These are phyloP conservation scores for Fusarium sterilihyphosum DNA, from an alignment of 2,329 filamentous ascomycete genomes.

Conservation along the genomic window DNA sequence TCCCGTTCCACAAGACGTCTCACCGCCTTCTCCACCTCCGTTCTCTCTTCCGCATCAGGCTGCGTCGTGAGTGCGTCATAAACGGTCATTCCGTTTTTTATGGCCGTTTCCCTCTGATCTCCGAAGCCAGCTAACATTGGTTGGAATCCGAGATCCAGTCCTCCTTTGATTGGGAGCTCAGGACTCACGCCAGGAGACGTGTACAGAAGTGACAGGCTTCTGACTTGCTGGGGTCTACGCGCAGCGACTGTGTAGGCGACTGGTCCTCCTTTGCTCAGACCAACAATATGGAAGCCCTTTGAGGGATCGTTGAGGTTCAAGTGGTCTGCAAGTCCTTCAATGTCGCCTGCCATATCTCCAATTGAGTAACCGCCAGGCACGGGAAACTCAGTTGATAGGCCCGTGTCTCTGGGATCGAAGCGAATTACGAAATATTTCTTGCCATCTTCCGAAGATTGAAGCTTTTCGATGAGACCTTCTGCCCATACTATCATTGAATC, in stretches of 20 bases:
- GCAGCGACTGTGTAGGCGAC: slow-evolving; percentile 38
- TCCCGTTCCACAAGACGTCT: slow-evolving; percentile 18
- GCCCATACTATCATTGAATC: slow-evolving; percentile 42
- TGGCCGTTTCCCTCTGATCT: not conserved
- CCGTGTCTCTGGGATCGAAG: slow-evolving; percentile 41
- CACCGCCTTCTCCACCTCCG: not conserved
- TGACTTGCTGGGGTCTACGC: slow-evolving; percentile 20
- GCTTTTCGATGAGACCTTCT: slow-evolving; percentile 29
- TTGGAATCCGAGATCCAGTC: not conserved
- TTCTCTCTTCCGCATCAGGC: slow-evolving; percentile 9
- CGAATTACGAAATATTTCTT: slow-evolving; percentile 33
- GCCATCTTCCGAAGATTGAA: slow-evolving; percentile 24
- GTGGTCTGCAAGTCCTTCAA: slow-evolving; percentile 43
- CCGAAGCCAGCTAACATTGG: not conserved
- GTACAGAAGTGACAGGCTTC: slow-evolving; percentile 39
- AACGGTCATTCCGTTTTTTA: not conserved
- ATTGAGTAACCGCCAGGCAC: slow-evolving; percentile 40
- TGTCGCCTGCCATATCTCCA: slow-evolving; percentile 41
- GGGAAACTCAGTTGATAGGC: slow-evolving; percentile 39
- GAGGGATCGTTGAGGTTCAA: slow-evolving; percentile 21
- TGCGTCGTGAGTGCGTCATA: slow-evolving; percentile 23
- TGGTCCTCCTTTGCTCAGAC: slow-evolving; percentile 42
- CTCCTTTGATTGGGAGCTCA: slow-evolving; percentile 15
- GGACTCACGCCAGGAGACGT: slow-evolving; percentile 35
- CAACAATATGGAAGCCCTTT: slow-evolving; percentile 40